These are phyloP conservation scores for Neopestalotiopsis clavispora DNA, from an alignment of 2,329 filamentous ascomycete genomes.

Conservation along the genomic window DNA sequence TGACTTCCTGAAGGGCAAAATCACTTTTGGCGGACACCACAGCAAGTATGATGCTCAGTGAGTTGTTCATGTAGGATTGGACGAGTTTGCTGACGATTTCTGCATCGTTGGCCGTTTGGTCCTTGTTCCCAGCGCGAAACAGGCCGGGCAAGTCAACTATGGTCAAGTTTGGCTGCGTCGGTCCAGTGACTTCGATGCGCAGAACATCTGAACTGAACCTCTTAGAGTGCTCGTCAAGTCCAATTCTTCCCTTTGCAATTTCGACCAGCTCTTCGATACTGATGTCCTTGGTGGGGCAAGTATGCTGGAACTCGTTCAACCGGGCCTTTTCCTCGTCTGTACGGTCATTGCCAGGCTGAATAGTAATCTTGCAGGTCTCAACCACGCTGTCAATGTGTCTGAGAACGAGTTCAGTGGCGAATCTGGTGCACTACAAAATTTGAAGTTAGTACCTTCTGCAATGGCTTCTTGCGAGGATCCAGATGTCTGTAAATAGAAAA, in stretches of 20 bases:
- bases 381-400: conserved; percentile 42
- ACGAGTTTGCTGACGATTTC: conserved; percentile 51
- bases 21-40: conserved; percentile 61
- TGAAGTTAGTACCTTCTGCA: neutral
- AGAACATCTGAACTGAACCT: conserved; percentile 51
- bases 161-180: conserved; percentile 54
- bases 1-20: conserved; percentile 60
- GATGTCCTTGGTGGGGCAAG: conserved; percentile 14
- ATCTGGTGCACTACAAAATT: conserved; percentile 56
- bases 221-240: conserved; percentile 15
- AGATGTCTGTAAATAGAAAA: too few species aligned
- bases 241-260: conserved; percentile 36
- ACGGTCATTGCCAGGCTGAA: conserved; percentile 37
- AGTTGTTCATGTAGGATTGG: conserved; percentile 57
- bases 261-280: conserved; percentile 39
- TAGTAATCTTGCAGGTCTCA: conserved; percentile 36
- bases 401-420: conserved; percentile 65
- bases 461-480: too few species aligned
- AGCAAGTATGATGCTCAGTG: conserved; percentile 62
- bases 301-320: conserved; percentile 21
- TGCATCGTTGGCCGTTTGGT: conserved; percentile 47
- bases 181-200: conserved; percentile 50
- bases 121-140: conserved; percentile 48
- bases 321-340: conserved; percentile 29
- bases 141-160: conserved; percentile 64